phyloP scores from a whole-genome alignment of 2,329 filamentous ascomycete genomes.

The Fusarium odoratissimum region DNA sequence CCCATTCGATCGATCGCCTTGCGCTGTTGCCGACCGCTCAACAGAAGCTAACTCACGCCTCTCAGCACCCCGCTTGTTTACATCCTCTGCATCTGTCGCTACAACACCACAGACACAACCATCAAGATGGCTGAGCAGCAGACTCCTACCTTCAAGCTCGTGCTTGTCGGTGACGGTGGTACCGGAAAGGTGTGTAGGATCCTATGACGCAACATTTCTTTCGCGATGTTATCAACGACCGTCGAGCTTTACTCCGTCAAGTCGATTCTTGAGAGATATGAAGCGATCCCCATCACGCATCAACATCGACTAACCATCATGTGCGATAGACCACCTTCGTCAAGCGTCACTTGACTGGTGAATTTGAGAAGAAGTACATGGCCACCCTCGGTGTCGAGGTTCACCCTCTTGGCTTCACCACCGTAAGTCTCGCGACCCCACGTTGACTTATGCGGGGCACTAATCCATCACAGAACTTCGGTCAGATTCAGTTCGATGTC shows the following conservation, averaged over 20 bases:
- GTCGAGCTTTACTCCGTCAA: conserved; percentile 41
- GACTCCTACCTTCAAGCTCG: conserved; percentile 96
- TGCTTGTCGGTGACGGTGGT: conserved; percentile 98
- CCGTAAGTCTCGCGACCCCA: conserved; percentile 72
- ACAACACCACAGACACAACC: conserved; percentile 41
- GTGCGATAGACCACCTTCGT: conserved; percentile 93
- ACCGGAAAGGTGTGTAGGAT: conserved; percentile 86
- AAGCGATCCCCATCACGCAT: conserved; percentile 13
- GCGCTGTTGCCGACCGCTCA: conserved; percentile 29
- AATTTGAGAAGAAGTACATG: conserved; percentile 99
- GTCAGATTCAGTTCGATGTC: conserved; percentile 97
- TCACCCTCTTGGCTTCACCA: conserved; percentile 97
- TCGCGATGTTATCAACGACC: conserved; percentile 38
- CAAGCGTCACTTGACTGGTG: conserved; percentile 99
- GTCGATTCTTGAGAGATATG: conserved; percentile 23
- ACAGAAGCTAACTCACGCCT: conserved; percentile 50
- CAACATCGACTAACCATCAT: conserved; percentile 36
- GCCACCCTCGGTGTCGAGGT: conserved; percentile 99
- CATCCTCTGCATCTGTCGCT: conserved; percentile 51
- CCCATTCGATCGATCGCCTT: conserved; percentile 21
- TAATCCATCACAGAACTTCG: conserved; percentile 77
- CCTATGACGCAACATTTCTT: conserved; percentile 33
- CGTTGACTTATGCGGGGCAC: conserved; percentile 39
- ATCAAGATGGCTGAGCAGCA: conserved; percentile 71
- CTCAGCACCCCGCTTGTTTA: conserved; percentile 61